Conservation (phyloP, 805 yeast genomes). For the Kodamaea neixiangensis region DNA sequence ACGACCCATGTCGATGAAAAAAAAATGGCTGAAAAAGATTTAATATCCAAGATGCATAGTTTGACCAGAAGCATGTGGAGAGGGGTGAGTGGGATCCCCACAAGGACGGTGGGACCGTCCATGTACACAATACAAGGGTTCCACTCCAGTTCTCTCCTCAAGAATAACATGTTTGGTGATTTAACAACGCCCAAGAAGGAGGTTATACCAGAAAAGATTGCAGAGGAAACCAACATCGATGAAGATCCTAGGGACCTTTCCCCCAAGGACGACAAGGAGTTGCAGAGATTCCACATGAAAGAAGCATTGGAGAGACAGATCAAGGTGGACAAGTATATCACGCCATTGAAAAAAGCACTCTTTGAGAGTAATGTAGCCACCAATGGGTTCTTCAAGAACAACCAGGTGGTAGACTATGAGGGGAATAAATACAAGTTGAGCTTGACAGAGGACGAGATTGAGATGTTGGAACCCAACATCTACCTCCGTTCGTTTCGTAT, state of each 20-base stretch:
- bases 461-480: constrained; percentile 84
- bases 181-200: constrained; percentile 24
- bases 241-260: constrained; percentile 19
- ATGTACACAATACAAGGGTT: background rate
- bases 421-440: constrained; percentile 56
- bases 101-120: background rate
- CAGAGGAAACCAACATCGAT: constrained; percentile 10
- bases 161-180: constrained; percentile 31
- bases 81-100: background rate
- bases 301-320: constrained; percentile 47
- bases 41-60: background rate
- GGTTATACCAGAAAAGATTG: constrained; percentile 11
- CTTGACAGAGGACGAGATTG: constrained; percentile 65
- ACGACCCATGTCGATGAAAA: constrained; percentile 4
- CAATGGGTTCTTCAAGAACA: constrained; percentile 71
- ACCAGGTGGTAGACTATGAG: constrained; percentile 46
- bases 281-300: constrained; percentile 52
- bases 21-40: constrained; percentile 7
- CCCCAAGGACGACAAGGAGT: constrained; percentile 34
- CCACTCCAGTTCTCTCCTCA: constrained; percentile 14
- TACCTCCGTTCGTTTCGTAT: constrained; percentile 78
- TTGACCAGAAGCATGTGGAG: background rate
- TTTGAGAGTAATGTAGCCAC: constrained; percentile 60
- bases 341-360: constrained; percentile 70
- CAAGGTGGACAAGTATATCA: constrained; percentile 54